Base-by-base conservation (phyloP, 2,329 filamentous ascomycete genomes). In the Fusarium sp. region DNA sequence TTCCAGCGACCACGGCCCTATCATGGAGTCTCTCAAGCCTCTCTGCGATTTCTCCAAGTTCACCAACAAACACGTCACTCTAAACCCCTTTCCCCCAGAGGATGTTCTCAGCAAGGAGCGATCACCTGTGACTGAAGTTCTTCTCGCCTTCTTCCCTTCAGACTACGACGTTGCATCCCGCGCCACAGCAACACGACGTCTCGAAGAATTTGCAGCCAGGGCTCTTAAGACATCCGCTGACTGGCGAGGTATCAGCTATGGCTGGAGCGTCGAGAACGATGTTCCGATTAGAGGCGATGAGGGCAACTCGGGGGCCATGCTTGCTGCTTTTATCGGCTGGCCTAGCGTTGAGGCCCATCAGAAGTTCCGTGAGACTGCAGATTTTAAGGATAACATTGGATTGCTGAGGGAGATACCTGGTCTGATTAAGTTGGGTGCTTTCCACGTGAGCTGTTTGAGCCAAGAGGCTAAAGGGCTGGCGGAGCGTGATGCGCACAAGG, bases 291-390 rank as follows among this genome's bases (percentile, higher is more conserved):
- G 68, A 45, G 72, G 76, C 36, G 68, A 78, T 14, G 63, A 78
- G 58, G 33, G 50, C 3, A 73, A 74, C 38, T 69, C 69, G 2
- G 76, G 75, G 0, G 74, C 61, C 7, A 51, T 78, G 55, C 56
- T 77, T 2, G 51, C 63, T 1, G 71, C 66, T 0, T 71, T 81
- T 4, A 74, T 82, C 14, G 79, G 79, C 1, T 83, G 81, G 81
- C 69, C 77, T 0, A 81, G 78, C 34, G 66, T 81, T 2, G 78
- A 82, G 38, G 77, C 77, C 28, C 81, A 83, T 46, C 59, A 72
- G 58, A 71, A 72, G 51, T 82, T 78, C 60, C 71, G 78, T 3
- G 77, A 80, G 33, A 79, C 75, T 7, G 59, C 77, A 10, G 62
- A 66, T 0, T 82, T 82, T 39, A 79, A 79, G 64, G 72, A 79